A percentile compares a stretch with the other conserved stretches of the same genome.
phyloP scores from a whole-genome alignment of 2,329 filamentous ascomycete species.

The Lecanosticta acicola region DNA sequence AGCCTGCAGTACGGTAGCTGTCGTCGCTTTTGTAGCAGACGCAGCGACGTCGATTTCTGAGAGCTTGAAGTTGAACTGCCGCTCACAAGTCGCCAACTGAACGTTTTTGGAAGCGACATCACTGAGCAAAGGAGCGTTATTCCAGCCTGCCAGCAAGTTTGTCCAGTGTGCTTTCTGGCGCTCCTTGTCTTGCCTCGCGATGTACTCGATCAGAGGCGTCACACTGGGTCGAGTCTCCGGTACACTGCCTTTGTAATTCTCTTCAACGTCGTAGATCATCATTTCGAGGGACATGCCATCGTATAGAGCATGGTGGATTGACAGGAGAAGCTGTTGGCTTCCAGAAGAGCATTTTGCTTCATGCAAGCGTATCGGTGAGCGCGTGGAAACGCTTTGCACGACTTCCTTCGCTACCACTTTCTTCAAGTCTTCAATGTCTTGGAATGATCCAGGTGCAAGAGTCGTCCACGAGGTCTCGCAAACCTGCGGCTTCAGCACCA shows the following conservation, averaged over 20 bases:
- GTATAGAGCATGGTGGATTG: slow-evolving; percentile 11
- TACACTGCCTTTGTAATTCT: slow-evolving; percentile 1
- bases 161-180: slow-evolving; percentile 6
- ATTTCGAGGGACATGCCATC: slow-evolving; percentile 12
- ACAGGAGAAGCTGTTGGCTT: slow-evolving; percentile 3
- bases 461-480: neutral
- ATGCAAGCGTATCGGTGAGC: slow-evolving; percentile 7
- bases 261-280: slow-evolving; percentile 9
- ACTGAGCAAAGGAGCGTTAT: slow-evolving; percentile 7
- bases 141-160: slow-evolving; percentile 4
- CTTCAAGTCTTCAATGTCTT: neutral
- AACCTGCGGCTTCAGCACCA: slow-evolving; percentile 10
- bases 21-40: slow-evolving; percentile 2
- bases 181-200: slow-evolving; percentile 7
- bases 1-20: slow-evolving; percentile 10
- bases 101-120: slow-evolving; percentile 5
- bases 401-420: slow-evolving; percentile 4
- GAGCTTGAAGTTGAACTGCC: slow-evolving; percentile 1
- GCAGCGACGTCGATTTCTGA: slow-evolving; percentile 4
- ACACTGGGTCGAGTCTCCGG: neutral
- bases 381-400: slow-evolving; percentile 1
- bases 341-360: neutral
- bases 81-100: slow-evolving; percentile 1
- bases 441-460: neutral
- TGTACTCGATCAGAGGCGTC: slow-evolving; percentile 9